Base-by-base conservation (phyloP, 805 yeast genomes). In the Saturnispora saitoi region DNA sequence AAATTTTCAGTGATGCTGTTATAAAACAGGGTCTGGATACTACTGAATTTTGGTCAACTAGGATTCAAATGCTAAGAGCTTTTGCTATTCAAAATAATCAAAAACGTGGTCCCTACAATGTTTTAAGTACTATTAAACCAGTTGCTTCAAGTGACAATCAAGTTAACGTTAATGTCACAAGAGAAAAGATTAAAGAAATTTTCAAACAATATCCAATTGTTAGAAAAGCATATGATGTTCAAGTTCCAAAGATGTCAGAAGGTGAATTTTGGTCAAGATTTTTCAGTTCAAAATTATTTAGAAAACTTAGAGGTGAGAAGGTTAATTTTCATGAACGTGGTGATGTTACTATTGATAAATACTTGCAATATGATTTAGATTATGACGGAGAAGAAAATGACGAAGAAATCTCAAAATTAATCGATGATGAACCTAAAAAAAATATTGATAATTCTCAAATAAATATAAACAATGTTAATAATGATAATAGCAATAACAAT, bases 201-300 rank as follows among this genome's bases (percentile, higher is more conserved):
- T 90, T 93, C 62, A 86, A 82, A 45, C 95, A 91, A 51, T 93
- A 91, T 60, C 99, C 99, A 0, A 79, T 90, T 34, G 95, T 93
- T 24, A 79, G 86, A 51, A 79, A 77, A 53, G 98, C 98, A 0
- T 93, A 86, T 60, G 81, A 79, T 51, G 99, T 93, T 48, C 81
- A 81, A 50, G 99, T 93, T 4, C 99, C 98, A 1, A 81, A 83
- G 52, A 72, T 93, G 47, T 76, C 78, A 43, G 98, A 93, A 62
- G 90, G 91, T 38, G 95, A 86, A 60, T 93, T 93, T 58, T 93
- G 99, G 99, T 87, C 95, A 10, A 71, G 97, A 53, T 93, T 93
- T 59, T 93, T 93, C 72, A 82, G 87, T 58, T 89, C 97, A 0
- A 84, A 88, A 58, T 69, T 93, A 51, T 93, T 90, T 60, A 73